These are phyloP conservation scores for Ochetophila trinervis DNA, from an alignment of 306 rosid species.

Conservation along the genomic window DNA sequence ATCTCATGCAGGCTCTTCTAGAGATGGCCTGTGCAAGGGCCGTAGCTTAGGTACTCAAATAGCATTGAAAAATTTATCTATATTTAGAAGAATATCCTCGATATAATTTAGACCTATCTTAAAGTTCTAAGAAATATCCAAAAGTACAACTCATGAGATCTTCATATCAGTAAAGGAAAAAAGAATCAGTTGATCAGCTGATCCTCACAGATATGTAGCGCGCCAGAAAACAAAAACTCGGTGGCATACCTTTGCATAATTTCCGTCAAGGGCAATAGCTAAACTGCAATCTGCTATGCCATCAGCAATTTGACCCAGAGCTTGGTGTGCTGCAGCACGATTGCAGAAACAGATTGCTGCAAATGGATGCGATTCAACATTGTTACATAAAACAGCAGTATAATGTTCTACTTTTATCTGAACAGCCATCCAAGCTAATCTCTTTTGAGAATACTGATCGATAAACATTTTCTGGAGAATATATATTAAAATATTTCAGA, in stretches of 20 bases:
- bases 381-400: slow-evolving; percentile 70
- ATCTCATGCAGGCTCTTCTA: slow-evolving; percentile 87
- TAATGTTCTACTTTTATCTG: slow-evolving; percentile 61
- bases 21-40: slow-evolving; percentile 65
- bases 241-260: slow-evolving; percentile 72
- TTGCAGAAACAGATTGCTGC: slow-evolving; percentile 85
- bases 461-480: slow-evolving; percentile 63
- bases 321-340: slow-evolving; percentile 94
- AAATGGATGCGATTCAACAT: slow-evolving; percentile 70
- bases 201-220: not conserved
- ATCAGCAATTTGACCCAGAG: slow-evolving; percentile 80
- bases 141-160: too few species aligned
- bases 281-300: slow-evolving; percentile 93
- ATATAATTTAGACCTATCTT: too few species aligned
- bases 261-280: slow-evolving; percentile 81
- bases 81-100: not conserved
- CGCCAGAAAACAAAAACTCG: not conserved
- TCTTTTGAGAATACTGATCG: slow-evolving; percentile 58
- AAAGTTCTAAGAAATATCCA: too few species aligned
- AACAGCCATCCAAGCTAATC: slow-evolving; percentile 24
- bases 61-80: not conserved
- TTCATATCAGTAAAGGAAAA: not conserved
- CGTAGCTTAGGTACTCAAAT: slow-evolving; percentile 21
- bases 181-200: too few species aligned
- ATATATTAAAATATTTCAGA: slow-evolving; percentile 60